Conservation (phyloP, 2,329 filamentous ascomycete genomes). For the Xylariomycetidae sp. region DNA sequence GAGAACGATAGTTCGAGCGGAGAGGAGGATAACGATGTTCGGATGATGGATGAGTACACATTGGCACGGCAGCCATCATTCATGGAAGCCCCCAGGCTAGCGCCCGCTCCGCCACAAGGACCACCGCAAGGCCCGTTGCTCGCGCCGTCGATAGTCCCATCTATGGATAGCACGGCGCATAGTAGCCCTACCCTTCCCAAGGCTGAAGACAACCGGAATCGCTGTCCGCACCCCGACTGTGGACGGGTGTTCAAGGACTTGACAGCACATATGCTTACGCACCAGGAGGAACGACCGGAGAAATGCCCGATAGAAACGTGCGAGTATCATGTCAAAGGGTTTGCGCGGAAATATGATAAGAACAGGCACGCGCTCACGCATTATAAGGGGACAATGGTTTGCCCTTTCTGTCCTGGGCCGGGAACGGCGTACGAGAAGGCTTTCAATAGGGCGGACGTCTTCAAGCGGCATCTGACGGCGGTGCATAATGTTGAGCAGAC, state of each 20-base stretch:
- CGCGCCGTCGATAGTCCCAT: constrained; percentile 26
- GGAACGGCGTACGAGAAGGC: constrained; percentile 89
- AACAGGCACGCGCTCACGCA: constrained; percentile 91
- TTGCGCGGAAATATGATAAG: constrained; percentile 94
- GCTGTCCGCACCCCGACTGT: constrained; percentile 80
- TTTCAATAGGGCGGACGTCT: constrained; percentile 92
- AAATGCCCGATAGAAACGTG: constrained; percentile 92
- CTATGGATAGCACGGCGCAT: constrained; percentile 27
- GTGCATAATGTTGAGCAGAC: constrained; percentile 92
- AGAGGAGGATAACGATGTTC: constrained; percentile 44
- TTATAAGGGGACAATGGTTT: constrained; percentile 97
- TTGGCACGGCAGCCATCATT: constrained; percentile 25
- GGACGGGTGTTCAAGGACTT: constrained; percentile 85
- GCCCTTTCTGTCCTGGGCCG: constrained; percentile 86
- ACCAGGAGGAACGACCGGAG: constrained; percentile 84
- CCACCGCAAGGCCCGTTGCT: constrained; percentile 25
- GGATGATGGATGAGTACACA: constrained; percentile 46
- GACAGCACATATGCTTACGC: constrained; percentile 91
- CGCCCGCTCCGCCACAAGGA: constrained; percentile 27
- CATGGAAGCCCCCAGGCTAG: constrained; percentile 27
- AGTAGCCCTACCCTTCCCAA: constrained; percentile 27
- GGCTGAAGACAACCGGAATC: constrained; percentile 31
- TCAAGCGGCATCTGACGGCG: constrained; percentile 88
- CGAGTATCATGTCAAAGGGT: constrained; percentile 89
- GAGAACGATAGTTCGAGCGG: constrained; percentile 46